These are phyloP conservation scores for Colletotrichum coccodes DNA, from an alignment of 2,329 filamentous ascomycete species.

Conservation along the genomic window DNA sequence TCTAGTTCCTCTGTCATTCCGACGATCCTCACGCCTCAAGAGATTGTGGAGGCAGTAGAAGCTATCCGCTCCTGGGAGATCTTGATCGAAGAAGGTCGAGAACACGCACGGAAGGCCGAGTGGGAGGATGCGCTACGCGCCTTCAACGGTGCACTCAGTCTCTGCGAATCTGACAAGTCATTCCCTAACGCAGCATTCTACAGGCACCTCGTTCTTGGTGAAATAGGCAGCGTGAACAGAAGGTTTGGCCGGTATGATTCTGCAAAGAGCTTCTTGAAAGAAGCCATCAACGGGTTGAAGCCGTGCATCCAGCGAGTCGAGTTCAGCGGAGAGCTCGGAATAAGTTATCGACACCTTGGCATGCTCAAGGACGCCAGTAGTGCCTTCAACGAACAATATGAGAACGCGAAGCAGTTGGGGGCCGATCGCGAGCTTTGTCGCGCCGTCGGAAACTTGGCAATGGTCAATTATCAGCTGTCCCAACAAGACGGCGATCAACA, in stretches of 20 bases:
- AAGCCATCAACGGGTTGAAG: conserved; percentile 33
- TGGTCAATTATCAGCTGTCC: conserved; percentile 48
- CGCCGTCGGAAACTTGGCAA: conserved; percentile 47
- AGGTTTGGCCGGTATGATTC: conserved; percentile 41
- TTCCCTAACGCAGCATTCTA: conserved; percentile 32
- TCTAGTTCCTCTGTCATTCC: conserved; percentile 33
- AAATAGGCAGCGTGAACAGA: conserved; percentile 42
- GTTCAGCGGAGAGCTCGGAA: conserved; percentile 43
- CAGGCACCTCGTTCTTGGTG: conserved; percentile 35
- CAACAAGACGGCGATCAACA: conserved; percentile 29
- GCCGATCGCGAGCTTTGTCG: conserved; percentile 39
- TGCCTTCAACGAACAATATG: conserved; percentile 41
- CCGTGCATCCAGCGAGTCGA: conserved; percentile 34
- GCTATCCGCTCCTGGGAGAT: conserved; percentile 34
- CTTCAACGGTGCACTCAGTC: conserved; percentile 37
- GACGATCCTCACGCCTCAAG: conserved; percentile 24
- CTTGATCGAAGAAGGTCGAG: conserved; percentile 32
- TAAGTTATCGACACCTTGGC: conserved; percentile 44
- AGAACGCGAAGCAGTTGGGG: conserved; percentile 38
- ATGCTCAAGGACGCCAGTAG: conserved; percentile 40
- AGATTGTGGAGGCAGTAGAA: conserved; percentile 35
- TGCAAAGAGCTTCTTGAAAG: conserved; percentile 38
- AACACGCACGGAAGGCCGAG: conserved; percentile 30
- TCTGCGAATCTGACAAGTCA: conserved; percentile 31
- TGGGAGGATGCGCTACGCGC: conserved; percentile 37